phyloP scores from a whole-genome alignment of 2,329 filamentous ascomycete genomes.

The Ambrosiella beaveri region DNA sequence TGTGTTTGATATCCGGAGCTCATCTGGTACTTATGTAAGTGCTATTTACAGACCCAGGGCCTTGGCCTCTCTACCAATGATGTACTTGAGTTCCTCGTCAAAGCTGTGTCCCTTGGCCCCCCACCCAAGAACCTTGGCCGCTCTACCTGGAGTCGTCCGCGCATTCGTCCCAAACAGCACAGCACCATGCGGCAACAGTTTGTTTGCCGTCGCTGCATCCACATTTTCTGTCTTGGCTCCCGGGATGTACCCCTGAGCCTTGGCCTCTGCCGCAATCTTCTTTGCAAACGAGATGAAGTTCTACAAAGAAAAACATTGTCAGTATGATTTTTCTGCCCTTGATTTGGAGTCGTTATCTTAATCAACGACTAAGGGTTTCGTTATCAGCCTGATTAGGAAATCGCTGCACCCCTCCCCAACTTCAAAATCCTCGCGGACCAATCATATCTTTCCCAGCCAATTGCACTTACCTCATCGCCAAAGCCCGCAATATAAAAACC shows the following conservation, averaged over 20 bases:
- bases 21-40: no score
- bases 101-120: background rate
- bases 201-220: background rate
- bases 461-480: background rate
- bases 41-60: background rate
- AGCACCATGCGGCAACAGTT: background rate
- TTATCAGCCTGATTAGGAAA: no score
- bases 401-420: no score
- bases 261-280: background rate
- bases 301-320: background rate
- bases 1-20: no score
- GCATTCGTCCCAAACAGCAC: background rate
- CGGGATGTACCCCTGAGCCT: background rate
- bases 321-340: background rate
- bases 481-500: background rate
- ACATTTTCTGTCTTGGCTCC: background rate
- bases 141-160: background rate
- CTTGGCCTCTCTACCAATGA: background rate
- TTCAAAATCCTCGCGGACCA: no score
- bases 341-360: background rate
- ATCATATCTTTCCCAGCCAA: no score
- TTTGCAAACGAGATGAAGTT: background rate
- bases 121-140: background rate
- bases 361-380: no score
- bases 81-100: background rate